Percentiles rank a stretch among this genome's conserved stretches.
phyloP scores from a whole-genome alignment of 805 yeast species.

The Myxozyma mucilagina region DNA sequence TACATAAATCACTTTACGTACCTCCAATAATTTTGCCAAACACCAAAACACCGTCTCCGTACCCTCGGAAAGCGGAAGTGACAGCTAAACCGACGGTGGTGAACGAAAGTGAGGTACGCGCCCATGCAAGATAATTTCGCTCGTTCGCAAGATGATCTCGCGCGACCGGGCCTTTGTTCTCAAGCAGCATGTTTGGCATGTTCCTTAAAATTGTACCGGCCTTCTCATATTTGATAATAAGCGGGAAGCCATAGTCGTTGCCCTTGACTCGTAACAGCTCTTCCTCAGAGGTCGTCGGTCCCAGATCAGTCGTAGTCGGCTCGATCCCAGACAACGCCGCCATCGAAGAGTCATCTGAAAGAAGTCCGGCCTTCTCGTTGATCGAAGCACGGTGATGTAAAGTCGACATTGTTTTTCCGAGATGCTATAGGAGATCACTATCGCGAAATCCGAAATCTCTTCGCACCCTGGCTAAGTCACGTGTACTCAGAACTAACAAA shows the following conservation, averaged over 20 bases:
- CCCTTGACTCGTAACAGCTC: slow-evolving; percentile 13
- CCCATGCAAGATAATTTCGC: slow-evolving; percentile 62
- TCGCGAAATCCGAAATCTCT: too few species aligned
- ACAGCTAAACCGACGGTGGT: slow-evolving; percentile 59
- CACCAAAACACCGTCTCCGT: slow-evolving; percentile 23
- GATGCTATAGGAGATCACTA: not conserved
- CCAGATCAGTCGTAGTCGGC: not conserved
- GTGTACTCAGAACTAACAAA: not conserved
- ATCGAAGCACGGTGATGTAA: slow-evolving; percentile 4
- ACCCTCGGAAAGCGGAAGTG: slow-evolving; percentile 52
- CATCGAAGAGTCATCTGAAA: slow-evolving; percentile 2
- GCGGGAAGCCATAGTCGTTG: slow-evolving; percentile 28
- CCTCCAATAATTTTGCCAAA: slow-evolving; percentile 25
- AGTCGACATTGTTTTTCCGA: slow-evolving; percentile 4
- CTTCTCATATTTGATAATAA: slow-evolving; percentile 24
- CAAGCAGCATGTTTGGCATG: slow-evolving; percentile 29
- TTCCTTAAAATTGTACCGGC: slow-evolving; percentile 11
- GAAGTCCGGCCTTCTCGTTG: not conserved
- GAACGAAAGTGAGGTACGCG: slow-evolving; percentile 56
- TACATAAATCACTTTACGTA: not conserved
- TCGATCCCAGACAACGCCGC: not conserved
- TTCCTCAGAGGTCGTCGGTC: slow-evolving; percentile 9
- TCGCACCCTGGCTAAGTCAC: too few species aligned
- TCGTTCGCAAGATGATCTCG: slow-evolving; percentile 54
- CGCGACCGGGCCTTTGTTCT: slow-evolving; percentile 34